A percentile compares a stretch with the other conserved stretches of the same genome.
phyloP scores from a whole-genome alignment of 768 basidiomycete species.

The Russula virescens region DNA sequence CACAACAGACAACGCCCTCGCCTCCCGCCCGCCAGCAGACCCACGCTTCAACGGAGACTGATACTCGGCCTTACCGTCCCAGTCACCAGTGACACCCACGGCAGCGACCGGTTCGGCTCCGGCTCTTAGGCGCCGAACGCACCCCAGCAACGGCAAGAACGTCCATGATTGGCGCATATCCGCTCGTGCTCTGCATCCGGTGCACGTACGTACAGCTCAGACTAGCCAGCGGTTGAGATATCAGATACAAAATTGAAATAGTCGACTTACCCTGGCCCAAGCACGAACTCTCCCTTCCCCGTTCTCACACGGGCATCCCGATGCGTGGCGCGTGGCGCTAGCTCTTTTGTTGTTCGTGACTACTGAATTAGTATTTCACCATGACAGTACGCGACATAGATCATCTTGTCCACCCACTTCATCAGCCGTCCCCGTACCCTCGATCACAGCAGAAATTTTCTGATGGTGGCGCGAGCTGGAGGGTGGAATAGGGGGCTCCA shows the following conservation, averaged over 20 bases:
- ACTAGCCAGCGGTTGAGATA: constrained; percentile 31
- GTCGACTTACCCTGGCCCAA: constrained; percentile 50
- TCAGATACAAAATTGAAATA: not conserved
- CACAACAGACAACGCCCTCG: constrained; percentile 22
- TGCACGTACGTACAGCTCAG: constrained; percentile 69
- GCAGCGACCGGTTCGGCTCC: not conserved
- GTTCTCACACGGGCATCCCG: constrained; percentile 78
- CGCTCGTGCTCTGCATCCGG: constrained; percentile 73
- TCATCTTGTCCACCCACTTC: too few relatives aligned
- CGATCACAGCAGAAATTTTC: not conserved
- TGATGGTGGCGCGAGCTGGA: not conserved
- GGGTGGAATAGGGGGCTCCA: not conserved
- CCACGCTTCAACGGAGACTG: constrained; percentile 8
- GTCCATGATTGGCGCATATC: constrained; percentile 66
- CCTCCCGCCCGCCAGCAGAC: constrained; percentile 4
- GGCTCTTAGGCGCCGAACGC: constrained; percentile 2
- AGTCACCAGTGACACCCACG: not conserved
- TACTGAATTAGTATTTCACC: too few relatives aligned
- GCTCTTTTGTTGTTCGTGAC: too few relatives aligned
- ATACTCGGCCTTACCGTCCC: not conserved
- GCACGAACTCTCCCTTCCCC: constrained; percentile 81
- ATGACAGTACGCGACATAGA: too few relatives aligned
- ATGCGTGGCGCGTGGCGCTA: constrained; percentile 65
- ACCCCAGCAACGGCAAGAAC: constrained; percentile 62
- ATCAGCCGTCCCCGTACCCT: too few relatives aligned